Base-by-base conservation (phyloP, 2,329 filamentous ascomycete genomes). In the Metarhizium robertsii region DNA sequence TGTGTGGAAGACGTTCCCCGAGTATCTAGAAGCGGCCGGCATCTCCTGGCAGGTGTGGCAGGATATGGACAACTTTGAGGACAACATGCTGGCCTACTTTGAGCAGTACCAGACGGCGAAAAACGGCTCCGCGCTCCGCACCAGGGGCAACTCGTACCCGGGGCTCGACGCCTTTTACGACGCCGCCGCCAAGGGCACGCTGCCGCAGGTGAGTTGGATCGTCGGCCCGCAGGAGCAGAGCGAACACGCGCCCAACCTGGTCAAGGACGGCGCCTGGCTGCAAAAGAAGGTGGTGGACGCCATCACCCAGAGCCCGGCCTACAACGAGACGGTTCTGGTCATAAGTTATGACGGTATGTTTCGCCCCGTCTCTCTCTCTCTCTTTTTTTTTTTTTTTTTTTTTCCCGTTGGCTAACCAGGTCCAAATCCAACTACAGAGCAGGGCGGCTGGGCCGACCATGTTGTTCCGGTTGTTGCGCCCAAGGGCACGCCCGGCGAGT, bases 361-460 rank as follows among this genome's bases (percentile, higher is more conserved):
- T 25, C 56, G 18, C 5, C 43, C 10, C 10, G 32, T 11, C 32
- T 34, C 3, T 34, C 1, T 34, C 20, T 20, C 20, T 20, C 20
- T 20, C 20, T 20, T 20, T 20, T 20, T 20, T n/a, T 34, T 34
- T 34, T 10, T 34, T 34, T 7, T 34, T 34, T 34, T 2, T 34
- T 34, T 34, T 7, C 3, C 10, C 32, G 32, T 34, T 8, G 16
- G 43, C n/a, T 46, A 18, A 46, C 16, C 43, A 46, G 18, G 16
- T 32, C 40, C 6, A 42, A n/a, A 6, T 16, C 11, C 13, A 20
- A 14, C 25, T 50, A 34, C 54, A 75, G 75, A 82, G 63, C 74
- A 75, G n/a, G 78, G 78, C 50, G 78, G 78, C 49, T 80, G 71
- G 65, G 77, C 77, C 10, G 78, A 81, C 57, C 76, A 79, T 56